Conservation (phyloP, 257 asterid species). For the Ilex asprella region DNA sequence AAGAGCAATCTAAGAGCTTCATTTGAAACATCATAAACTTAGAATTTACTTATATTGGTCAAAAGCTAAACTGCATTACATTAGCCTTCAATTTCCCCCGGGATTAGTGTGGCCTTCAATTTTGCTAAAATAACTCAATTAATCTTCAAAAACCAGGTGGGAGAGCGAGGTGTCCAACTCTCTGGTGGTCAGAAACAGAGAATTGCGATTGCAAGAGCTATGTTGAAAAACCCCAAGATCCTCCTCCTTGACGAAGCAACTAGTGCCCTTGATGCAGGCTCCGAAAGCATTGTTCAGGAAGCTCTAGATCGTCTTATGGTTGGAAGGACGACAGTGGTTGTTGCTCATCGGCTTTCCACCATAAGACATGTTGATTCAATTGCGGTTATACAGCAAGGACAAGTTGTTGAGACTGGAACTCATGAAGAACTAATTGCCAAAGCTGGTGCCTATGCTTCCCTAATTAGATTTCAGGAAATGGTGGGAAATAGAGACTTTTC, state of each 20-base stretch:
- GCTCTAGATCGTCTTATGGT: slow-evolving; percentile 91
- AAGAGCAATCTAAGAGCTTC: no score
- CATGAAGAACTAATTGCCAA: slow-evolving; percentile 84
- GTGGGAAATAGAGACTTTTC: slow-evolving; percentile 73
- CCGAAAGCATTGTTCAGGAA: slow-evolving; percentile 89
- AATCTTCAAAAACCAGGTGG: slow-evolving; percentile 47
- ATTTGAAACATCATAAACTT: no score
- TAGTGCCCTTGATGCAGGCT: slow-evolving; percentile 87
- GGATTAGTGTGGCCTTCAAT: no score
- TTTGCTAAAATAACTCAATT: not conserved
- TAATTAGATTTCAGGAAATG: slow-evolving; percentile 90
- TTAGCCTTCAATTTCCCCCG: no score
- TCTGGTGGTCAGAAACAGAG: slow-evolving; percentile 98
- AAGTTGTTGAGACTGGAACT: slow-evolving; percentile 88
- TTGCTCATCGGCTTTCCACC: slow-evolving; percentile 93
- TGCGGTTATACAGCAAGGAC: slow-evolving; percentile 91
- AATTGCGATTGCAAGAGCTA: slow-evolving; percentile 88
- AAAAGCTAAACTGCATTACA: no score
- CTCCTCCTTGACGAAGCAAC: slow-evolving; percentile 94
- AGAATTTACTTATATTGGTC: no score
- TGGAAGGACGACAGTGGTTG: slow-evolving; percentile 87
- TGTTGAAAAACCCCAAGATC: slow-evolving; percentile 83
- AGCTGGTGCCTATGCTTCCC: slow-evolving; percentile 81
- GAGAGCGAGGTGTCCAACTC: slow-evolving; percentile 96
- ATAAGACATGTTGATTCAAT: slow-evolving; percentile 85